Evolutionary conservation across 441 rosid genomes (phyloP), one percentile per base, ranked within the genome.

Genomic region (Omphalea diandra): DNA sequence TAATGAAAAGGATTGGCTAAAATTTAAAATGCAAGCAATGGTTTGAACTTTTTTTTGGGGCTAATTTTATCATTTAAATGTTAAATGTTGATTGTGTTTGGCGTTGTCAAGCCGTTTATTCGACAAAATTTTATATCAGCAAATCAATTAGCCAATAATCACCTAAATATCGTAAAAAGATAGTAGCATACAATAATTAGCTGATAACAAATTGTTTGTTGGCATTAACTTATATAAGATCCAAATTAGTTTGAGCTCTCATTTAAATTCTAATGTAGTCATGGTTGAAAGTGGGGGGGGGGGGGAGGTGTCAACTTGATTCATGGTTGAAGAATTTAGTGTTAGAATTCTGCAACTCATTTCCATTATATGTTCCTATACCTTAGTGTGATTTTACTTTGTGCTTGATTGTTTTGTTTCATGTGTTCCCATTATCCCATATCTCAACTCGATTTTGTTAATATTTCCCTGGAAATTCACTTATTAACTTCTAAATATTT

Each of bases 401-500:
- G 14, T 15, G 32, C 64, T 38, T 50, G 27, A 11, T 33, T 52
- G 17, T 10, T 36, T 46, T 40, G 38, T 26, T 70, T 22, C 22
- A 33, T 47, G 53, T 70, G 55, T 33, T 33, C 20, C 7, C n/a
- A n/a, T n/a, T n/a, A n/a, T n/a, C n/a, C n/a, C 22, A 22, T 44
- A 1, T 27, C 35, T 67, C 2, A 1, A 38, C 52, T 57, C 27
- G 10, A n/a, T 54, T 52, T 53, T 18, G 53, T 69, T 17, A 40
- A 26, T 70, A 15, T 35, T 31, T 20, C 53, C 59, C 54, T 52
- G 17, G 26, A 10, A 24, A 67, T 55, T 61, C 18, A 61, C 20
- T 4, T 63, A 55, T 77, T 33, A n/a, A 18, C 18, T 47, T 68
- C 49, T 56, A 26, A 65, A n/a, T 65, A 53, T 65, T 26, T 76